Conservation (phyloP, 2,329 filamentous ascomycete species). For the Cladosporium sp. region DNA sequence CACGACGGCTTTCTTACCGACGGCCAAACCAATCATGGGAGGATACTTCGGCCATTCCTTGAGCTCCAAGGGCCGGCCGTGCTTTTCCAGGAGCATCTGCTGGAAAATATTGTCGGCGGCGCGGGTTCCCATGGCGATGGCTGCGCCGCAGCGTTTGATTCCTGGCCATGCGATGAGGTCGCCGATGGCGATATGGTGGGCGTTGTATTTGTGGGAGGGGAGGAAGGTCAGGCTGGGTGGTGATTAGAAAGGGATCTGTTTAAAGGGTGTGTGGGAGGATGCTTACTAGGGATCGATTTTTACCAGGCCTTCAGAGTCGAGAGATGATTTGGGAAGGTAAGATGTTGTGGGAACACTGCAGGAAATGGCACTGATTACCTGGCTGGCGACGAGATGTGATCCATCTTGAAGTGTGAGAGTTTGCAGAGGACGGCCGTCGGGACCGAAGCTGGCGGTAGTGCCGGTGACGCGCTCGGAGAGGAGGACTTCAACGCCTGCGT, state of each 20-base stretch:
- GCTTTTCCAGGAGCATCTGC: conserved; percentile 43
- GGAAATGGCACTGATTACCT: conserved; percentile 66
- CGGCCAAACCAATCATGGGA: conserved; percentile 64
- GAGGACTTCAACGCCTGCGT: conserved; percentile 61
- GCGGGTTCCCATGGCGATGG: conserved; percentile 67
- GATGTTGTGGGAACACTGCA: conserved; percentile 57
- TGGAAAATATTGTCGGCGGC: conserved; percentile 65
- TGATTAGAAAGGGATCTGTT: neutral
- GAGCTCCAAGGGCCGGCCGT: conserved; percentile 32
- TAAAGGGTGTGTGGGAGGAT: neutral
- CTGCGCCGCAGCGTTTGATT: conserved; percentile 73
- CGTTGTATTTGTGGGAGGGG: conserved; percentile 50
- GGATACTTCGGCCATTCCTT: conserved; percentile 45
- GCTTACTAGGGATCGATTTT: conserved; percentile 54
- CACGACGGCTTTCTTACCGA: conserved; percentile 64
- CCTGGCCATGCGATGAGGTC: conserved; percentile 68
- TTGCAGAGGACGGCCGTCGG: conserved; percentile 36
- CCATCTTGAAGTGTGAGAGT: conserved; percentile 58
- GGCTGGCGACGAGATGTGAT: conserved; percentile 54
- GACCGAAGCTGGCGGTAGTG: conserved; percentile 43
- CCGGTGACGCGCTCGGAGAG: conserved; percentile 55
- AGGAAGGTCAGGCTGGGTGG: conserved; percentile 51
- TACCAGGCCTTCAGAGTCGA: conserved; percentile 63
- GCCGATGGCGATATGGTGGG: conserved; percentile 63
- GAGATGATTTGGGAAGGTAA: conserved; percentile 54